Conservation (phyloP, 1,284 basidiomycete genomes). For the Cutaneotrichosporon sp. region DNA sequence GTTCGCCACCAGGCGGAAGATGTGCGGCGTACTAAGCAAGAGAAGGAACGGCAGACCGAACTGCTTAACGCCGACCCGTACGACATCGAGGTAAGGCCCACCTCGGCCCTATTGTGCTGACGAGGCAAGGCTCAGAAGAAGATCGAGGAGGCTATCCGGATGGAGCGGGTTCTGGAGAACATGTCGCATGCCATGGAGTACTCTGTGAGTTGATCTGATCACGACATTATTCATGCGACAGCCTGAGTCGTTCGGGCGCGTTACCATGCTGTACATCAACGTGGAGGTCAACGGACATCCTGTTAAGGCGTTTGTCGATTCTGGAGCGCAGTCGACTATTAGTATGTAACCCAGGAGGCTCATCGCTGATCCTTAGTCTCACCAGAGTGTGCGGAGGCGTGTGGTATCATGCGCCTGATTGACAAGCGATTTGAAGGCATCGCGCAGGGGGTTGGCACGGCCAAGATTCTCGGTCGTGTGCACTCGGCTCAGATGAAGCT, state of each 20-base stretch:
- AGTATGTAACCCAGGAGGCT: slow-evolving; percentile 60
- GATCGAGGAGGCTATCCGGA: slow-evolving; percentile 91
- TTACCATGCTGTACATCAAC: slow-evolving; percentile 81
- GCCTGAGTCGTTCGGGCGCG: slow-evolving; percentile 89
- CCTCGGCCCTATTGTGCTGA: background rate
- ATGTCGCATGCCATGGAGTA: slow-evolving; percentile 88
- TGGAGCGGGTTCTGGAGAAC: slow-evolving; percentile 87
- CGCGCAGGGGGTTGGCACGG: slow-evolving; percentile 93
- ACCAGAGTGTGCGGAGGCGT: slow-evolving; percentile 87
- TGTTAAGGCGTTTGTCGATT: slow-evolving; percentile 96
- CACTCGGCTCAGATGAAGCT: slow-evolving; percentile 92
- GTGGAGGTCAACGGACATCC: slow-evolving; percentile 88
- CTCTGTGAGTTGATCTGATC: slow-evolving; percentile 53
- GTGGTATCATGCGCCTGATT: slow-evolving; percentile 90
- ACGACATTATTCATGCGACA: slow-evolving; percentile 59
- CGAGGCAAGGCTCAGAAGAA: slow-evolving; percentile 64
- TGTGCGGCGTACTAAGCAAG: slow-evolving; percentile 59
- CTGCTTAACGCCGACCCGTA: slow-evolving; percentile 78
- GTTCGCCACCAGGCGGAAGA: slow-evolving; percentile 64
- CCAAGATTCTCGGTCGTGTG: slow-evolving; percentile 88
- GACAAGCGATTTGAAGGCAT: slow-evolving; percentile 86
- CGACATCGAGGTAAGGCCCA: slow-evolving; percentile 66
- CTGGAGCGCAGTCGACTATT: slow-evolving; percentile 94
- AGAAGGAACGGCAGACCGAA: slow-evolving; percentile 65
- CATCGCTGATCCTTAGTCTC: slow-evolving; percentile 63